Evolutionary conservation across 2,329 filamentous ascomycete genomes (phyloP).

Genomic region (Hymenoscyphus occultus): DNA sequence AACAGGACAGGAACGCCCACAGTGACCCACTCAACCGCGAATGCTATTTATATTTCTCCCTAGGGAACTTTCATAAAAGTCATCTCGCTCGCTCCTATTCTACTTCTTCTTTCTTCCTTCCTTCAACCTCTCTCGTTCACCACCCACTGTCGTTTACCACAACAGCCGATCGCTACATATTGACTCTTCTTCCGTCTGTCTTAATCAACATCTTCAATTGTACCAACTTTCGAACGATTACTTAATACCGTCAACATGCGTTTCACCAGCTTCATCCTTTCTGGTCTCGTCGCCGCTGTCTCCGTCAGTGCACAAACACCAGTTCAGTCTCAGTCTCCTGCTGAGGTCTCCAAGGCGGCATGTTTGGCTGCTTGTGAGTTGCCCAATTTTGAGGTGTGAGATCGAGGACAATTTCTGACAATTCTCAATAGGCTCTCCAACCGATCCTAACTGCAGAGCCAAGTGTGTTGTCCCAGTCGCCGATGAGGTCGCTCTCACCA

Average conservation of each 20-base stretch:
- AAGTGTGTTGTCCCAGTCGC: conserved; percentile 13
- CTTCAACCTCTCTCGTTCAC: conserved; percentile 11
- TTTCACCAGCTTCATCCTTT: conserved; percentile 18
- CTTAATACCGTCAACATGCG: conserved; percentile 20
- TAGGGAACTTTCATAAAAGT: conserved; percentile 8
- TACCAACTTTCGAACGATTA: neutral
- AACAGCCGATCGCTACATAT: conserved; percentile 1
- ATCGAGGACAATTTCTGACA: neutral
- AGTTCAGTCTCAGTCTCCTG: conserved; percentile 12
- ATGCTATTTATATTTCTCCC: neutral
- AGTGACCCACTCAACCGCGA: neutral
- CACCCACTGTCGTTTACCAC: conserved; percentile 12
- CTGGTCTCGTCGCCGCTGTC: conserved; percentile 13
- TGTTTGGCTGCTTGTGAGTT: conserved; percentile 21
- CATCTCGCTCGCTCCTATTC: neutral
- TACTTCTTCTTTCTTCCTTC: neutral
- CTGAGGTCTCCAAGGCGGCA: conserved; percentile 18
- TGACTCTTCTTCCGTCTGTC: conserved; percentile 5
- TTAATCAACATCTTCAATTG: conserved; percentile 7
- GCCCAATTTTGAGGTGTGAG: neutral
- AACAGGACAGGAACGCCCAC: neutral
- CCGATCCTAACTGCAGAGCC: conserved; percentile 11
- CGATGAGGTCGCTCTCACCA: conserved; percentile 10
- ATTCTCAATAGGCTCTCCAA: conserved; percentile 12
- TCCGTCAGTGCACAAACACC: conserved; percentile 14